These are phyloP conservation scores for Stagonosporopsis cucurbitacearum DNA, from an alignment of 2,329 filamentous ascomycete species.

Conservation along the genomic window DNA sequence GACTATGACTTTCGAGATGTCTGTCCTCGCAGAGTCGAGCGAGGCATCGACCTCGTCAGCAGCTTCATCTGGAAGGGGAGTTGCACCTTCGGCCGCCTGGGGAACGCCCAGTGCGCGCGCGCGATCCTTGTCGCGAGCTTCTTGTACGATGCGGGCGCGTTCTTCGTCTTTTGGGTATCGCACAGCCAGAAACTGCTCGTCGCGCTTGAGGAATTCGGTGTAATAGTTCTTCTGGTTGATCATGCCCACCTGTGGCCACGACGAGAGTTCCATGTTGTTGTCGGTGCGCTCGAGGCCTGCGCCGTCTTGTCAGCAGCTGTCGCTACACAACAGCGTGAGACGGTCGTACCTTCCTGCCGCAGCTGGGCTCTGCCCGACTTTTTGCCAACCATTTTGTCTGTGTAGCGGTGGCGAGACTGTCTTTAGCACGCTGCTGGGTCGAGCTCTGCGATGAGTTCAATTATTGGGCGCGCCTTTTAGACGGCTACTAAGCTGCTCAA, in stretches of 20 bases:
- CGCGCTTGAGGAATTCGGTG: slow-evolving; percentile 96
- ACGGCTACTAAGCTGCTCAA: not conserved
- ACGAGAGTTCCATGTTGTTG: slow-evolving; percentile 96
- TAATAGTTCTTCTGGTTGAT: slow-evolving; percentile 99
- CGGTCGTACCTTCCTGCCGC: slow-evolving; percentile 62
- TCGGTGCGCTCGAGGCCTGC: slow-evolving; percentile 93
- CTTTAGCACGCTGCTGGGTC: not conserved
- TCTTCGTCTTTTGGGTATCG: slow-evolving; percentile 87
- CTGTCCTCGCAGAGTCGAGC: slow-evolving; percentile 52
- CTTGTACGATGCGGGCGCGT: slow-evolving; percentile 81
- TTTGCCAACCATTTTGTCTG: slow-evolving; percentile 65
- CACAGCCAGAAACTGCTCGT: slow-evolving; percentile 91
- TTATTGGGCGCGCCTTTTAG: not conserved
- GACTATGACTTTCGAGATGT: slow-evolving; percentile 89
- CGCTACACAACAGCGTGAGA: not conserved
- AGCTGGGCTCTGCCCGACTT: slow-evolving; percentile 68
- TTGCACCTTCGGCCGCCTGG: slow-evolving; percentile 30
- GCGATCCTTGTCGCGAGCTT: slow-evolving; percentile 85
- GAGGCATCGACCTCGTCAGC: slow-evolving; percentile 40
- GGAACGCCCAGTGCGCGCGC: slow-evolving; percentile 77
- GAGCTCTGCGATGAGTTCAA: not conserved
- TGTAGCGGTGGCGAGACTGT: not conserved
- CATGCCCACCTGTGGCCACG: slow-evolving; percentile 88
- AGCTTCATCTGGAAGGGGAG: slow-evolving; percentile 37
- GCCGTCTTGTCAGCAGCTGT: slow-evolving; percentile 20